These are phyloP conservation scores for Leishmania tarentolae DNA, from an alignment of 208 protist genomes.

Conservation along the genomic window DNA sequence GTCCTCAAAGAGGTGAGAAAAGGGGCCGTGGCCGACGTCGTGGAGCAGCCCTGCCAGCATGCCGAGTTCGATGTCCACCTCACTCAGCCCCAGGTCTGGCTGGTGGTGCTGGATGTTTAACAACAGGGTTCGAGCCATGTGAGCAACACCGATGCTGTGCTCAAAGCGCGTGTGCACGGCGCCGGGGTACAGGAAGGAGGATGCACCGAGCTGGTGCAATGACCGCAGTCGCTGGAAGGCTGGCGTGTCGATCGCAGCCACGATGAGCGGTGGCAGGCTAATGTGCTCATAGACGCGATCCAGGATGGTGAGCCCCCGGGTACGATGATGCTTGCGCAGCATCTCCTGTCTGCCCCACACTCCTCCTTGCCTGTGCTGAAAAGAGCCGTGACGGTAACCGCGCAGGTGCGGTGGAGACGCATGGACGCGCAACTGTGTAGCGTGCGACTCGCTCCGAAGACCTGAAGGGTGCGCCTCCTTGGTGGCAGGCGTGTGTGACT, in stretches of 20 bases:
- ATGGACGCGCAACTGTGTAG: neutral
- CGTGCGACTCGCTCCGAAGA: no score
- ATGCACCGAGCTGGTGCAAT: constrained; percentile 95
- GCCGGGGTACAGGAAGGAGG: constrained; percentile 95
- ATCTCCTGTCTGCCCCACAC: constrained; percentile 5
- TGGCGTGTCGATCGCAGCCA: constrained; percentile 94
- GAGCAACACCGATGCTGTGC: constrained; percentile 95
- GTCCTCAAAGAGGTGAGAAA: constrained; percentile 96
- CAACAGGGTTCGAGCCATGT: constrained; percentile 90
- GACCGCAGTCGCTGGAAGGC: constrained; percentile 95
- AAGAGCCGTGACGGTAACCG: neutral
- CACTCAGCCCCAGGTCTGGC: constrained; percentile 90
- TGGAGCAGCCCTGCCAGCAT: constrained; percentile 95
- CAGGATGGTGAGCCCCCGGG: constrained; percentile 64
- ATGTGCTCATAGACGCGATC: constrained; percentile 96
- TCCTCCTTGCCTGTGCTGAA: no score
- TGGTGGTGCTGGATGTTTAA: constrained; percentile 80
- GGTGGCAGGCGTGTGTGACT: neutral
- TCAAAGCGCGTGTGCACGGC: constrained; percentile 96
- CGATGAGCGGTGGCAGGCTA: constrained; percentile 77
- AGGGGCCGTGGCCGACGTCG: constrained; percentile 97
- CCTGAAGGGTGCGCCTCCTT: neutral
- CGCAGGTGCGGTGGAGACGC: neutral
- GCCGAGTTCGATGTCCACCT: constrained; percentile 82
- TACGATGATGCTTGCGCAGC: constrained; percentile 31